Evolutionary conservation across 768 basidiomycete genomes (phyloP).

Genomic region (Hypholoma fasciculare): DNA sequence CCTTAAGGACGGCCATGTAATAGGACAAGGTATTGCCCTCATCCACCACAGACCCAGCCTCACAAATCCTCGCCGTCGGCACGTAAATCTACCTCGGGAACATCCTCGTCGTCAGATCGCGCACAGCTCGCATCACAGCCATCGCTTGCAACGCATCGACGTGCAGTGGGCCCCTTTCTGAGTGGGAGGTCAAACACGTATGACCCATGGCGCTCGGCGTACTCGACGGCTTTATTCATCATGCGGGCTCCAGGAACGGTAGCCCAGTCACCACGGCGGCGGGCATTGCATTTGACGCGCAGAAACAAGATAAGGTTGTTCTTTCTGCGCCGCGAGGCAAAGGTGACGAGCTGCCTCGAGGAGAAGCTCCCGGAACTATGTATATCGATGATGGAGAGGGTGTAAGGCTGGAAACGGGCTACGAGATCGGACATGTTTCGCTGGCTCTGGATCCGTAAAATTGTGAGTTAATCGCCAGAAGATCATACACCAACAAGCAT

Average conservation of each 20-base stretch:
- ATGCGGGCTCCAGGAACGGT: background rate
- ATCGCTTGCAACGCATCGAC: background rate
- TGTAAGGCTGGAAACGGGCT: background rate
- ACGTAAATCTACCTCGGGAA: background rate
- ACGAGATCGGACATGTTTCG: background rate
- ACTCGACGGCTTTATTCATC: background rate
- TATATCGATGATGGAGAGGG: background rate
- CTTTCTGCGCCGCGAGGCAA: background rate
- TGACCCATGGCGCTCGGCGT: background rate
- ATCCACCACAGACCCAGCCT: too few relatives aligned
- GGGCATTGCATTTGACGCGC: background rate
- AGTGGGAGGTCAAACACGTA: background rate
- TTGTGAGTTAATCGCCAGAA: too few relatives aligned
- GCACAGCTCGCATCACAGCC: background rate
- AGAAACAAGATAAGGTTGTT: background rate
- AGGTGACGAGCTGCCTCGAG: background rate
- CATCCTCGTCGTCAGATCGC: background rate
- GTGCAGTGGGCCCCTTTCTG: background rate
- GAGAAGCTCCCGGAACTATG: background rate
- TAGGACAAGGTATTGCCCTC: too few relatives aligned
- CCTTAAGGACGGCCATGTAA: too few relatives aligned
- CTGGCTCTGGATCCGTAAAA: background rate
- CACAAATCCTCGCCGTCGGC: too few relatives aligned
- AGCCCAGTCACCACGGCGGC: background rate
- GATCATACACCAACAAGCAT: background rate